A percentile compares a stretch with the other conserved stretches of the same genome.
These are phyloP conservation scores for Edaphochlamys debaryana DNA, from an alignment of 139 green algal genomes.

Conservation along the genomic window DNA sequence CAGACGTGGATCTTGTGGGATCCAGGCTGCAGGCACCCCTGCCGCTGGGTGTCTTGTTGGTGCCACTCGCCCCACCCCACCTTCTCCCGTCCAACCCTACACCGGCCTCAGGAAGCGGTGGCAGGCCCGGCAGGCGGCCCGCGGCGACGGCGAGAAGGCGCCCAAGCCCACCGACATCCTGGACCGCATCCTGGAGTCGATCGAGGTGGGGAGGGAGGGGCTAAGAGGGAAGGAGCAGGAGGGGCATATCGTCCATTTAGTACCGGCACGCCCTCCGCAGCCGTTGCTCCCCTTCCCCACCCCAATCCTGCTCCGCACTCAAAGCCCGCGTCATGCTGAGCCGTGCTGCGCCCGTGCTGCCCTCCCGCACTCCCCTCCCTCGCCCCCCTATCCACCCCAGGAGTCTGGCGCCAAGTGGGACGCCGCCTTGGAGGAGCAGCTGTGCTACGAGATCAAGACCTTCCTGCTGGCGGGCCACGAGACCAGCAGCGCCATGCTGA, in stretches of 20 bases:
- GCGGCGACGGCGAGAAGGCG: background rate
- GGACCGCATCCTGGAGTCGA: constrained; percentile 79
- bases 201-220: constrained; percentile 53
- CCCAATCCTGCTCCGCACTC: no score
- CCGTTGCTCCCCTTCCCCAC: no score
- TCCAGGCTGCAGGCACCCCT: no score
- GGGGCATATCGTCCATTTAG: no score
- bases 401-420: constrained; percentile 69
- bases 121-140: constrained; percentile 45
- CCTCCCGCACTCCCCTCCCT: background rate
- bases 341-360: no score
- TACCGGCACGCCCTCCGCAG: no score
- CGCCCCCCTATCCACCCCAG: background rate
- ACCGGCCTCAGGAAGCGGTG: constrained; percentile 56
- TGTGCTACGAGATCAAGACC: constrained; percentile 97
- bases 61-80: no score
- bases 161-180: constrained; percentile 73
- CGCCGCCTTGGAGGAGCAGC: constrained; percentile 78
- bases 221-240: background rate
- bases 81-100: no score
- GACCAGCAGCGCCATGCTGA: constrained; percentile 94
- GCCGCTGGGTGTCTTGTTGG: no score
- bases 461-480: constrained; percentile 97
- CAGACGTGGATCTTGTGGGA: no score
- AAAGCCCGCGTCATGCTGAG: no score